Percentiles rank a stretch among this genome's conserved stretches.
Conservation (phyloP, 768 basidiomycete species). For the Pholiota molesta region DNA sequence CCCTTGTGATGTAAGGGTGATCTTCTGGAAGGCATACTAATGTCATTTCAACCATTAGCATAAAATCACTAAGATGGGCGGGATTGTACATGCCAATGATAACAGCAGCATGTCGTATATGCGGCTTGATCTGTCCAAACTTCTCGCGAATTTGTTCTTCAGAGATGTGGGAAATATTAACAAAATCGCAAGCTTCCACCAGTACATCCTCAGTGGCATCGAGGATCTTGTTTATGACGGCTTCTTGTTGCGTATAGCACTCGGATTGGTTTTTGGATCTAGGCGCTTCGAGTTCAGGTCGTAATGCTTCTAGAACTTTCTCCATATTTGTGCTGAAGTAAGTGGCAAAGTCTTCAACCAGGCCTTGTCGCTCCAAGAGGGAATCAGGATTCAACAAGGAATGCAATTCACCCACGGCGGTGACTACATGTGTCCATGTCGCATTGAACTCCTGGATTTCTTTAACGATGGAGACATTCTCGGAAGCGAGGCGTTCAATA, state of each 20-base stretch:
- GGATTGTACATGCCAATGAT: slow-evolving; percentile 23
- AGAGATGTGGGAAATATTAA: slow-evolving; percentile 19
- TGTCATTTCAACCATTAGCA: background rate
- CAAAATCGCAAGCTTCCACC: slow-evolving; percentile 17
- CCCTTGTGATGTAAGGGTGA: slow-evolving; percentile 33
- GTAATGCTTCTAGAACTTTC: slow-evolving; percentile 22
- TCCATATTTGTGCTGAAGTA: slow-evolving; percentile 24
- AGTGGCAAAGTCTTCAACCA: slow-evolving; percentile 16
- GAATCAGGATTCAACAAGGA: background rate
- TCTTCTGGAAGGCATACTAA: slow-evolving; percentile 39
- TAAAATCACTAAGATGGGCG: background rate
- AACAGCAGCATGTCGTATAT: slow-evolving; percentile 25
- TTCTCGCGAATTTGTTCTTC: slow-evolving; percentile 24
- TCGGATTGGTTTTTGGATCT: slow-evolving; percentile 29
- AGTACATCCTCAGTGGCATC: slow-evolving; percentile 28
- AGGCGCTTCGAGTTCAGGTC: slow-evolving; percentile 34
- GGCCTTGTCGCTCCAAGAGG: background rate
- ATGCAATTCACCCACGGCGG: slow-evolving; percentile 18
- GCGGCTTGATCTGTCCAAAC: slow-evolving; percentile 27
- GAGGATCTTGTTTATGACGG: slow-evolving; percentile 24
- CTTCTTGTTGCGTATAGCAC: slow-evolving; percentile 27
- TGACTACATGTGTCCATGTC: slow-evolving; percentile 21
- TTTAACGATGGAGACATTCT: slow-evolving; percentile 15
- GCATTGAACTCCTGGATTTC: slow-evolving; percentile 26
- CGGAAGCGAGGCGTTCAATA: slow-evolving; percentile 13